phyloP scores from a whole-genome alignment of 2,329 filamentous ascomycete species.

The Podosphaera leucotricha region DNA sequence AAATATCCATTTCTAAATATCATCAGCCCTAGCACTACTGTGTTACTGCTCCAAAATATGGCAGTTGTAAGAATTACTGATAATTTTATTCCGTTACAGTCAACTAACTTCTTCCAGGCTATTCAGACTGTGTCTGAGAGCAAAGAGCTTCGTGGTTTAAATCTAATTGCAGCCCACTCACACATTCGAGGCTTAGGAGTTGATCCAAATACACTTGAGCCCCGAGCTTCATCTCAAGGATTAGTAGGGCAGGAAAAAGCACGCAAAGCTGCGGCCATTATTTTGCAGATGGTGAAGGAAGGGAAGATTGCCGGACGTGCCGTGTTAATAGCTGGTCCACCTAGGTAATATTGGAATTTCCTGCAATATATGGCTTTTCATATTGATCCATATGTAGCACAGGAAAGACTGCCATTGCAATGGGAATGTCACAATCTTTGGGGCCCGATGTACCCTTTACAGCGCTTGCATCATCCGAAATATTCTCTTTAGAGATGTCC shows the following conservation, averaged over 20 bases:
- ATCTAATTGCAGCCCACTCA: conserved; percentile 93
- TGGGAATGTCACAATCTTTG: conserved; percentile 94
- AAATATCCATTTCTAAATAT: no score
- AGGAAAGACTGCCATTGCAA: conserved; percentile 93
- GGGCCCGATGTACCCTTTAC: conserved; percentile 92
- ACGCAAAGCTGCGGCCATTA: conserved; percentile 83
- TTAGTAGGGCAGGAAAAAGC: conserved; percentile 93
- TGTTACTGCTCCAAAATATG: conserved; percentile 6
- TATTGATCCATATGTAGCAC: conserved; percentile 32
- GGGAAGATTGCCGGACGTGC: conserved; percentile 94
- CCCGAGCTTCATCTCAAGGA: conserved; percentile 65
- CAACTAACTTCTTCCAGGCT: conserved; percentile 18
- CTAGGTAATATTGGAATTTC: conserved; percentile 30
- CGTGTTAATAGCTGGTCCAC: conserved; percentile 82
- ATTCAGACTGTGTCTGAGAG: conserved; percentile 78
- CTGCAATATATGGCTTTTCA: not conserved
- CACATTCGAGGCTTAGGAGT: conserved; percentile 93
- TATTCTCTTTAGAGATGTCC: conserved; percentile 97
- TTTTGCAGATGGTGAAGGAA: conserved; percentile 96
- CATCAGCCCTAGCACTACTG: no score
- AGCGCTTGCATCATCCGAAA: conserved; percentile 83
- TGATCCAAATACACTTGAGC: conserved; percentile 74
- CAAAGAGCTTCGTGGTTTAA: conserved; percentile 88
- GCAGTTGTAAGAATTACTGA: conserved; percentile 9
- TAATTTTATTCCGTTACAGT: not conserved